Evolutionary conservation across 352 stramenopile species (phyloP).

Genomic region (Globisporangium abappressorium): DNA sequence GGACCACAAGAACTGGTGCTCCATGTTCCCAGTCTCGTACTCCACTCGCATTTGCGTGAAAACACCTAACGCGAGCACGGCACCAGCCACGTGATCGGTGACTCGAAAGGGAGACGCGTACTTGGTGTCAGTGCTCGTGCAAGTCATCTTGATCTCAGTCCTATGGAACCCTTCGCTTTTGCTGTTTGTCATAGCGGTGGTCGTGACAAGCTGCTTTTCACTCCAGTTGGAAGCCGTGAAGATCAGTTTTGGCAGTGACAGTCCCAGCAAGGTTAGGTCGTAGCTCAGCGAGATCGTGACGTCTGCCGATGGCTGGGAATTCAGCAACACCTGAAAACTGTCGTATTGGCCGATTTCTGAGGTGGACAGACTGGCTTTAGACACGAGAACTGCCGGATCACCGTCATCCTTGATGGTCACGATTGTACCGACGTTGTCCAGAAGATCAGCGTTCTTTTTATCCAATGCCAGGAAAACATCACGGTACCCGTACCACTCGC

Average conservation of each 20-base stretch:
- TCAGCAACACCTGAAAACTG: slow-evolving; percentile 46
- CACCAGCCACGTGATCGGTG: slow-evolving; percentile 17
- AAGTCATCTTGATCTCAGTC: slow-evolving; percentile 29
- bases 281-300: slow-evolving; percentile 34
- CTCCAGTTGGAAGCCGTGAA: slow-evolving; percentile 50
- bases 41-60: slow-evolving; percentile 45
- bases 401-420: slow-evolving; percentile 67
- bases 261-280: slow-evolving; percentile 13
- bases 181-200: slow-evolving; percentile 35
- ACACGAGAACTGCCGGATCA: slow-evolving; percentile 59
- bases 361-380: slow-evolving; percentile 56
- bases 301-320: slow-evolving; percentile 36
- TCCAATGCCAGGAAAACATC: slow-evolving; percentile 42
- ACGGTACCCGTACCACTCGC: slow-evolving; percentile 45
- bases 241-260: slow-evolving; percentile 27
- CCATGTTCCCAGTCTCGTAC: slow-evolving; percentile 54
- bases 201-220: slow-evolving; percentile 28
- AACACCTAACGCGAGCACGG: slow-evolving; percentile 37
- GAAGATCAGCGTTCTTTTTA: slow-evolving; percentile 26
- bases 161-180: slow-evolving; percentile 33
- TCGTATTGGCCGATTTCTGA: slow-evolving; percentile 70
- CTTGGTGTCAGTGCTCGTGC: slow-evolving; percentile 31
- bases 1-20: slow-evolving; percentile 49
- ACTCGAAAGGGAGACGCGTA: slow-evolving; percentile 42
- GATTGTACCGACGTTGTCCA: slow-evolving; percentile 63